Percentiles rank a stretch among this genome's conserved stretches.
These are phyloP conservation scores for Schizonepeta tenuifolia DNA, from an alignment of 257 asterid genomes.

Conservation along the genomic window DNA sequence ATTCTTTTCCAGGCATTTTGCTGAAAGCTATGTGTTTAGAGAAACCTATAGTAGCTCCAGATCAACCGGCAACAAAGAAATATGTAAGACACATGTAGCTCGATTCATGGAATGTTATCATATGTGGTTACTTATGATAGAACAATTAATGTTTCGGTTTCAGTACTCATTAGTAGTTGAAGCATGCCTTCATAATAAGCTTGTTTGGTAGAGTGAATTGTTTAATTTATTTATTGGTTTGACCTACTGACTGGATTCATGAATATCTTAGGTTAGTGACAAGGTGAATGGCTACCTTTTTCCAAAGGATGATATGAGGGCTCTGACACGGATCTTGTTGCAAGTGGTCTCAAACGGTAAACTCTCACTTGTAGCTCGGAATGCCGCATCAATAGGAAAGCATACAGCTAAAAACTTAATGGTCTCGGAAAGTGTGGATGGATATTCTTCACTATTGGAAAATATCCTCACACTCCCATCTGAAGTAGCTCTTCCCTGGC, in stretches of 20 bases:
- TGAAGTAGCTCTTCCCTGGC: slow-evolving; percentile 59
- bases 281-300: slow-evolving; percentile 77
- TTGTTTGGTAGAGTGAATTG: neutral
- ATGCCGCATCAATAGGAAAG: slow-evolving; percentile 68
- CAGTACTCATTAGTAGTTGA: slow-evolving; percentile 8
- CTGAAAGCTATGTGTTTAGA: slow-evolving; percentile 83
- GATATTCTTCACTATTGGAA: slow-evolving; percentile 77
- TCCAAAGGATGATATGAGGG: slow-evolving; percentile 57
- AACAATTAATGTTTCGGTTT: neutral
- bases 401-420: slow-evolving; percentile 69
- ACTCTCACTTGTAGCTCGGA: slow-evolving; percentile 65
- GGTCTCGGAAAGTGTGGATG: slow-evolving; percentile 80
- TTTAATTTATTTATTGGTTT: slow-evolving; percentile 24
- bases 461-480: slow-evolving; percentile 75
- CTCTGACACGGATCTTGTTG: slow-evolving; percentile 54
- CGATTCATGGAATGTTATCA: neutral
- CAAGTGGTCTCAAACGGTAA: slow-evolving; percentile 78
- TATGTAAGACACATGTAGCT: slow-evolving; percentile 57
- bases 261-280: slow-evolving; percentile 64
- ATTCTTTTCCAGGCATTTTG: slow-evolving; percentile 72
- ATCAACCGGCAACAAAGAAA: slow-evolving; percentile 66
- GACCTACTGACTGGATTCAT: slow-evolving; percentile 37
- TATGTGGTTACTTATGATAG: slow-evolving; percentile 1
- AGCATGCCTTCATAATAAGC: slow-evolving; percentile 3
- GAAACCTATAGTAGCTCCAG: slow-evolving; percentile 89